Percentiles rank a stretch among this genome's conserved stretches.
Conservation (phyloP, 495 filamentous ascomycete species). For the Penicillium lividum region DNA sequence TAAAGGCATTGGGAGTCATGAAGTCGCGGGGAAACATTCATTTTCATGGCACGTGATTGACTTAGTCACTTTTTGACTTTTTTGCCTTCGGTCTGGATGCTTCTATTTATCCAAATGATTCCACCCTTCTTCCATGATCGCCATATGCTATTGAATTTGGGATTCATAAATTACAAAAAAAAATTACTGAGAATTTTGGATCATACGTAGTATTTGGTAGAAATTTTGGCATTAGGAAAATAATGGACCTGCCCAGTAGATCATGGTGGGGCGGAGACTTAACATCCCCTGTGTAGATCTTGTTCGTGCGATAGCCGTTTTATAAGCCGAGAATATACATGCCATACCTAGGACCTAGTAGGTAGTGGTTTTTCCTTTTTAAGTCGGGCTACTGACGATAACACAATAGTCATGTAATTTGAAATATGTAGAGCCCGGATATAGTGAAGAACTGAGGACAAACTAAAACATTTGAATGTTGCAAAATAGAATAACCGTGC, state of each 20-base stretch:
- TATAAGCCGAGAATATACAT: too few relatives aligned
- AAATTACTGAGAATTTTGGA: background rate
- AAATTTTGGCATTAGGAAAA: background rate
- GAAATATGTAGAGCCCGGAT: too few relatives aligned
- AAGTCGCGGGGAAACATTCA: constrained; percentile 22
- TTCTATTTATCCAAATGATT: background rate
- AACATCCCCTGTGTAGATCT: constrained; percentile 1
- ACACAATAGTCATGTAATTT: too few relatives aligned
- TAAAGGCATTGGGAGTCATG: background rate
- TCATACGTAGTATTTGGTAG: background rate
- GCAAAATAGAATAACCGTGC: too few relatives aligned
- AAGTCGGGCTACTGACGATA: too few relatives aligned
- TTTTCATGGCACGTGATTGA: constrained; percentile 10
- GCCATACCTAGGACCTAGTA: too few relatives aligned
- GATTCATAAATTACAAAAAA: background rate
- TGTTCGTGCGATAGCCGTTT: background rate
- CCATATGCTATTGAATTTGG: too few relatives aligned
- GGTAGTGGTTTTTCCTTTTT: too few relatives aligned
- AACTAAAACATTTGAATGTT: too few relatives aligned
- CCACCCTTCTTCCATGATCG: too few relatives aligned
- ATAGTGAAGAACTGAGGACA: too few relatives aligned
- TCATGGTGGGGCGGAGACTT: constrained; percentile 2
- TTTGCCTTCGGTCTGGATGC: constrained; percentile 3
- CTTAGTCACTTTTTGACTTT: constrained; percentile 5
- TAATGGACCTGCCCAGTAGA: background rate